phyloP scores from a whole-genome alignment of 805 yeast genomes.

The Maudiozyma barnettii region DNA sequence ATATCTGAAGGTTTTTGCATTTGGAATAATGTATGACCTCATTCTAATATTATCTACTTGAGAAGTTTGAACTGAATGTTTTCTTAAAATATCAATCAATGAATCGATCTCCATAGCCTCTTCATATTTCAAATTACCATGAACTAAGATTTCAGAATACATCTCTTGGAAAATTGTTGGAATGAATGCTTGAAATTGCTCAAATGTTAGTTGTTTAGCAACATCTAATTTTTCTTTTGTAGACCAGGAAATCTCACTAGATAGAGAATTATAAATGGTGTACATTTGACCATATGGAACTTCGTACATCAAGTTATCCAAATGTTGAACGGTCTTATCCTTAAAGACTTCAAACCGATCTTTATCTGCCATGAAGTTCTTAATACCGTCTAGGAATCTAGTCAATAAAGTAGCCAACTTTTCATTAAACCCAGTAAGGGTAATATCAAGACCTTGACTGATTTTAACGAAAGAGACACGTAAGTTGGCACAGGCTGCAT shows the following conservation, averaged over 20 bases:
- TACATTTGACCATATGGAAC: conserved; percentile 76
- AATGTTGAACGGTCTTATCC: conserved; percentile 51
- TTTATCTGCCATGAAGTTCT: conserved; percentile 39
- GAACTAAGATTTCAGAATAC: conserved; percentile 60
- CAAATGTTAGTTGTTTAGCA: conserved; percentile 36
- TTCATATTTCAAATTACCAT: conserved; percentile 57
- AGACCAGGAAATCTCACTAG: conserved; percentile 66
- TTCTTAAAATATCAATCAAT: conserved; percentile 35
- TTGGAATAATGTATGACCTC: conserved; percentile 36
- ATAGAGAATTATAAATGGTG: conserved; percentile 46
- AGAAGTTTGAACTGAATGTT: conserved; percentile 34
- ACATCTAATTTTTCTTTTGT: conserved; percentile 50
- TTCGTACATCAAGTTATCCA: conserved; percentile 58
- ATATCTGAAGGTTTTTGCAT: conserved; percentile 35
- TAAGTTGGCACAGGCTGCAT: conserved; percentile 77
- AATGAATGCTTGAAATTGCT: conserved; percentile 43
- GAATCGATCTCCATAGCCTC: conserved; percentile 45
- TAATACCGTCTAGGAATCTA: conserved; percentile 47
- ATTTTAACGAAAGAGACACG: conserved; percentile 46
- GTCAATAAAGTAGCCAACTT: conserved; percentile 57
- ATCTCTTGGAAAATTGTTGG: conserved; percentile 48
- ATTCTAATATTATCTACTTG: conserved; percentile 23
- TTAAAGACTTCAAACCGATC: conserved; percentile 60
- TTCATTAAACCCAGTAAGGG: conserved; percentile 74
- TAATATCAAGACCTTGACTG: conserved; percentile 62